A percentile compares a stretch with the other conserved stretches of the same genome.
phyloP scores from a whole-genome alignment of 2,329 filamentous ascomycete genomes.

The Amphichorda felina region DNA sequence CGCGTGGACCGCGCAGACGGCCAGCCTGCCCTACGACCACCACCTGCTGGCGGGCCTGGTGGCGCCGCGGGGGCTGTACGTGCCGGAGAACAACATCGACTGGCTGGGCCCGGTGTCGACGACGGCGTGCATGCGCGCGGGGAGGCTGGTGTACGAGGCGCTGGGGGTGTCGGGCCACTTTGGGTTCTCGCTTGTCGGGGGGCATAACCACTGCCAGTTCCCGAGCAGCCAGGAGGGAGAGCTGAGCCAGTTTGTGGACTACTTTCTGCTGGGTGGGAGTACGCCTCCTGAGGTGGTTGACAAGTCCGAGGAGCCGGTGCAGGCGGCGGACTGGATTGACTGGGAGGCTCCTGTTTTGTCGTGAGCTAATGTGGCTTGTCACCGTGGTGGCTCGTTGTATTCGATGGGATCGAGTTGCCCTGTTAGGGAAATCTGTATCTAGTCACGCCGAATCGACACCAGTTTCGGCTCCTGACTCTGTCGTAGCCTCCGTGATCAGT shows the following conservation, averaged over 20 bases:
- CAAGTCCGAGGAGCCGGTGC: neutral
- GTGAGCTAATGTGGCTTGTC: too few species aligned
- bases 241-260: constrained; percentile 41
- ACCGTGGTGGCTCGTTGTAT: too few species aligned
- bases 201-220: constrained; percentile 44
- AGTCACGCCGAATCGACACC: too few species aligned
- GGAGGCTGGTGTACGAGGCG: constrained; percentile 39
- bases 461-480: too few species aligned
- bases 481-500: too few species aligned
- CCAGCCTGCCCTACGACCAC: constrained; percentile 41
- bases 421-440: too few species aligned
- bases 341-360: constrained; percentile 1
- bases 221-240: constrained; percentile 38
- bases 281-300: constrained; percentile 10
- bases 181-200: constrained; percentile 43
- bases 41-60: constrained; percentile 44
- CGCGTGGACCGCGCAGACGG: constrained; percentile 32
- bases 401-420: too few species aligned
- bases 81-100: constrained; percentile 46
- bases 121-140: constrained; percentile 45
- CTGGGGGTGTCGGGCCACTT: constrained; percentile 40
- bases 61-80: constrained; percentile 40
- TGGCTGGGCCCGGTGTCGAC: constrained; percentile 46
- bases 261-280: constrained; percentile 30
- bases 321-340: constrained; percentile 1